Percentiles rank a stretch among this genome's conserved stretches.
Conservation (phyloP, 2,329 filamentous ascomycete genomes). For the Ophiostoma perfectum region DNA sequence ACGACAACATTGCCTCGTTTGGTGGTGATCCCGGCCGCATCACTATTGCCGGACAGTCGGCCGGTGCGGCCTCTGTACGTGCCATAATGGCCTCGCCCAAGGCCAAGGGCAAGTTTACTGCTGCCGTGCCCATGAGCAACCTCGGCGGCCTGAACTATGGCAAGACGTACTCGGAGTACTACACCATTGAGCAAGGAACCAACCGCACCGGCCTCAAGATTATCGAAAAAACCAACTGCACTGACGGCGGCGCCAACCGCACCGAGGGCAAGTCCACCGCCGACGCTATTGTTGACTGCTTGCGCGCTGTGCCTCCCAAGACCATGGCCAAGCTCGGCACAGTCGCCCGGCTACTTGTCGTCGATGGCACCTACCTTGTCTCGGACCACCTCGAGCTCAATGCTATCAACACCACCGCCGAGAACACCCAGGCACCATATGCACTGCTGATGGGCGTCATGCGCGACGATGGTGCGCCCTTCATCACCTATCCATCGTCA, state of each 20-base stretch:
- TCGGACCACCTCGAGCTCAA: conserved; percentile 44
- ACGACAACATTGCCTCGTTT: conserved; percentile 47
- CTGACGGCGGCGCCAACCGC: conserved; percentile 28
- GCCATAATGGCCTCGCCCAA: conserved; percentile 46
- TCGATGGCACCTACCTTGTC: conserved; percentile 52
- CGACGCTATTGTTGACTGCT: conserved; percentile 41
- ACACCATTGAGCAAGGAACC: conserved; percentile 50
- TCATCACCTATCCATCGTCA: conserved; percentile 42
- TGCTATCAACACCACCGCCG: conserved; percentile 32
- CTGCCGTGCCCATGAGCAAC: conserved; percentile 42
- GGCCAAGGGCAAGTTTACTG: conserved; percentile 43
- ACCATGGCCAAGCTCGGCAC: conserved; percentile 38
- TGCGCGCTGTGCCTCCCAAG: conserved; percentile 43
- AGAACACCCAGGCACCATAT: conserved; percentile 44
- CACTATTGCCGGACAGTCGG: conserved; percentile 51
- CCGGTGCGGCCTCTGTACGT: conserved; percentile 49
- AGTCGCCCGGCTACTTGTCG: conserved; percentile 49
- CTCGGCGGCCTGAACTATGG: conserved; percentile 47
- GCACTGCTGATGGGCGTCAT: conserved; percentile 53
- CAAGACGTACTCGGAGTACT: conserved; percentile 53
- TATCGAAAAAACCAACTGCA: conserved; percentile 48
- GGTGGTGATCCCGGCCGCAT: conserved; percentile 54
- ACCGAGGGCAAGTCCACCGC: conserved; percentile 32
- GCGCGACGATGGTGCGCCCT: conserved; percentile 51
- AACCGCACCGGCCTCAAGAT: conserved; percentile 46